Evolutionary conservation across 805 yeast species (phyloP).

Genomic region (Nakazawaea laoshanensis): DNA sequence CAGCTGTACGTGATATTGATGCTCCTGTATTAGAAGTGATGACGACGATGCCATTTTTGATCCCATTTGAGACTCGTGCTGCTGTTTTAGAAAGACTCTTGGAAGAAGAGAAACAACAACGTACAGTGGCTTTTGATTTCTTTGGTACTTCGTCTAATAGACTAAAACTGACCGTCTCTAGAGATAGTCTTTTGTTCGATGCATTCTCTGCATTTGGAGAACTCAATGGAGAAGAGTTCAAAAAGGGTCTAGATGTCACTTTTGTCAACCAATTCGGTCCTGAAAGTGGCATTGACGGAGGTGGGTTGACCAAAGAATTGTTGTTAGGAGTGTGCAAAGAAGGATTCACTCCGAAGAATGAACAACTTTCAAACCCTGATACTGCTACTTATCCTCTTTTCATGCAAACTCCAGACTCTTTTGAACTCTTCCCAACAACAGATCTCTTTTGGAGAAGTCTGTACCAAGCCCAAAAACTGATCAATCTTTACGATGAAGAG

Average conservation of each 20-base stretch:
- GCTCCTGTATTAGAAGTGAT: no score
- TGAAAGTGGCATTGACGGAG: constrained; percentile 95
- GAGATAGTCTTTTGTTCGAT: constrained; percentile 69
- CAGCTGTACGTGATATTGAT: no score
- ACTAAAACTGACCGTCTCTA: constrained; percentile 46
- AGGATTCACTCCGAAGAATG: constrained; percentile 34
- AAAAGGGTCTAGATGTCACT: constrained; percentile 49
- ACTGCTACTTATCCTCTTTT: constrained; percentile 21
- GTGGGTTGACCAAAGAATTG: constrained; percentile 91
- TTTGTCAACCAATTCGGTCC: constrained; percentile 68
- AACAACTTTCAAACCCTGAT: constrained; percentile 7
- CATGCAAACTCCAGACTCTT: constrained; percentile 33
- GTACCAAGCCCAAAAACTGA: constrained; percentile 16
- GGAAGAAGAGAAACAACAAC: constrained; percentile 34
- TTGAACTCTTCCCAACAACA: constrained; percentile 72
- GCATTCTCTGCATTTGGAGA: constrained; percentile 54
- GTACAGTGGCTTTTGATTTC: constrained; percentile 15
- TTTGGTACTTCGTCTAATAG: constrained; percentile 11
- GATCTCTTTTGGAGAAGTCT: constrained; percentile 22
- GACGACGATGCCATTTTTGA: constrained; percentile 75
- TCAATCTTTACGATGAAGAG: constrained; percentile 17
- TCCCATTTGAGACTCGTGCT: constrained; percentile 70
- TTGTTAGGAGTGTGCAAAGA: constrained; percentile 63
- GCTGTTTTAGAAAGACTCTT: constrained; percentile 60
- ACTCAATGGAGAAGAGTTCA: constrained; percentile 44